phyloP scores from a whole-genome alignment of 2,329 filamentous ascomycete species.

The Pseudogymnoascus sp. region DNA sequence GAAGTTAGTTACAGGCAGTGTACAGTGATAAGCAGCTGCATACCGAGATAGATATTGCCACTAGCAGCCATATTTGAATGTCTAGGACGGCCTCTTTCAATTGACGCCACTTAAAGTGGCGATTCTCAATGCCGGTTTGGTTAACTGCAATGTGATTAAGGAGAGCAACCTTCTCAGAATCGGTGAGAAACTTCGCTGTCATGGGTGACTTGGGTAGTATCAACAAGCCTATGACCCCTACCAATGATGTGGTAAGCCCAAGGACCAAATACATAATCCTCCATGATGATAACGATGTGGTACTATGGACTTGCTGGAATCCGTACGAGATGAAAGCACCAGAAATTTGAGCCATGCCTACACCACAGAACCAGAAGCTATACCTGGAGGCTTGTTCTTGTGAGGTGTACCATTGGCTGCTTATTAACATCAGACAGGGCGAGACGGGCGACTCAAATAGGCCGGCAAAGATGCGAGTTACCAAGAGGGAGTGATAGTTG shows the following conservation, averaged over 20 bases:
- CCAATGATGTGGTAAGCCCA: conserved; percentile 37
- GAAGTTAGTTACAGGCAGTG: conserved; percentile 19
- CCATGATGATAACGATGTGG: conserved; percentile 39
- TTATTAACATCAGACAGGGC: conserved; percentile 53
- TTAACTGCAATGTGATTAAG: conserved; percentile 47
- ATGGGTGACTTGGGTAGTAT: conserved; percentile 43
- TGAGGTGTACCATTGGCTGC: conserved; percentile 51
- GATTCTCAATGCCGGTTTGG: conserved; percentile 49
- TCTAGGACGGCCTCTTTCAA: conserved; percentile 40
- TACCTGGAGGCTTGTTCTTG: conserved; percentile 51
- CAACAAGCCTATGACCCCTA: conserved; percentile 36
- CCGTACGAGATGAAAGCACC: conserved; percentile 42
- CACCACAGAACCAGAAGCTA: conserved; percentile 53
- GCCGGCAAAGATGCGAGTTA: conserved; percentile 50
- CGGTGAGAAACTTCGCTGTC: conserved; percentile 33
- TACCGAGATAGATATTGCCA: conserved; percentile 17
- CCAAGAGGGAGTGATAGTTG: conserved; percentile 46
- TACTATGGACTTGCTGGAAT: conserved; percentile 41
- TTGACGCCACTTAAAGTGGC: conserved; percentile 45
- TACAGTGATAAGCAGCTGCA: neutral
- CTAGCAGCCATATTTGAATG: conserved; percentile 19
- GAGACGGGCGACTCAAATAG: conserved; percentile 54
- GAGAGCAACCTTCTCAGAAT: conserved; percentile 36
- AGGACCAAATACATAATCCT: conserved; percentile 48
- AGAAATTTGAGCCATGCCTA: conserved; percentile 49